phyloP scores from a whole-genome alignment of 1,139 yeast genomes.

The Pichia sp. region DNA sequence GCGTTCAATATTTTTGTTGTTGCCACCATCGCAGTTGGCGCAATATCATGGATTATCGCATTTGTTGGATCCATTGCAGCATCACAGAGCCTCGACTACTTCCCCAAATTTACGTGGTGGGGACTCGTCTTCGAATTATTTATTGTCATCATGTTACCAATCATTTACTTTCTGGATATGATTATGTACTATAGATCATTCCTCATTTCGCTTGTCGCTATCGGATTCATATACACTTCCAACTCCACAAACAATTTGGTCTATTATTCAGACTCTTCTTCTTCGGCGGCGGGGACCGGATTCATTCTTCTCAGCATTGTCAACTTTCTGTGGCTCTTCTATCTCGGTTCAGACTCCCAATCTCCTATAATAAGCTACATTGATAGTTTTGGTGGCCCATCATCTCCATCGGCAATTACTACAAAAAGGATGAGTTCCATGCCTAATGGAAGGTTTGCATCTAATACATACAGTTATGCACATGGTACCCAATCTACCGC shows the following conservation, averaged over 20 bases:
- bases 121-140: conserved; percentile 79
- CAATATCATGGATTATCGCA: conserved; percentile 76
- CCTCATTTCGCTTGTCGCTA: conserved; percentile 46
- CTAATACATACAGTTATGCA: conserved; percentile 4
- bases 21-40: conserved; percentile 21
- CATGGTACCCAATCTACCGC: conserved; percentile 3
- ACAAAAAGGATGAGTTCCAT: conserved; percentile 11
- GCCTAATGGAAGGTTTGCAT: background rate
- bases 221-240: conserved; percentile 75
- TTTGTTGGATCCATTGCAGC: conserved; percentile 79
- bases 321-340: conserved; percentile 73
- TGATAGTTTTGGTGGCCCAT: conserved; percentile 52
- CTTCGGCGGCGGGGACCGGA: conserved; percentile 90
- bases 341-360: conserved; percentile 77
- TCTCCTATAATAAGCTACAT: conserved; percentile 77
- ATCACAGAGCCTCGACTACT: conserved; percentile 23
- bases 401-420: background rate
- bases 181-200: conserved; percentile 68
- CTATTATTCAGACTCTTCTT: conserved; percentile 55
- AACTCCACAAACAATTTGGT: conserved; percentile 77
- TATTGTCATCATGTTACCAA: conserved; percentile 46
- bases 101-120: conserved; percentile 96
- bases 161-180: conserved; percentile 59
- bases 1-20: conserved; percentile 7
- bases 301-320: conserved; percentile 75